A percentile compares a stretch with the other conserved stretches of the same genome.
Conservation (phyloP, 176 grass and related monocot species). For the Chloris gayana region DNA sequence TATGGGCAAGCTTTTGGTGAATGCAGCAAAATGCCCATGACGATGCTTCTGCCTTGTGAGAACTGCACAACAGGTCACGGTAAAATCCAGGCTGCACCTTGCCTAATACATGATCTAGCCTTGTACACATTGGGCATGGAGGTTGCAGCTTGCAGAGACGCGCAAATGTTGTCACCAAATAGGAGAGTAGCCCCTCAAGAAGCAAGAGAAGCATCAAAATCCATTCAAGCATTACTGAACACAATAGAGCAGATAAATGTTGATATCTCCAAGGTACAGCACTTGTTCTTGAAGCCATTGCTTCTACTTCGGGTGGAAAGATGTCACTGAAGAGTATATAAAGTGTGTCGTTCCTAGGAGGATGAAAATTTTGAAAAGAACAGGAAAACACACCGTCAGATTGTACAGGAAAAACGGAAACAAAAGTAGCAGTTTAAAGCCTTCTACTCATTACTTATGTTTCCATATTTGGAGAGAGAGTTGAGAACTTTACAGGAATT, state of each 20-base stretch:
- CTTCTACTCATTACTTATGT: neutral
- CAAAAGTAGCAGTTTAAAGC: neutral
- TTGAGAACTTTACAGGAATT: conserved; percentile 6
- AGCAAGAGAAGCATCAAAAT: conserved; percentile 69
- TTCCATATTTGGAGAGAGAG: neutral
- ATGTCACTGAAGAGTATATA: conserved; percentile 13
- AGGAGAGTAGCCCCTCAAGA: conserved; percentile 60
- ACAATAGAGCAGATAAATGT: conserved; percentile 48
- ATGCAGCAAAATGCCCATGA: conserved; percentile 65
- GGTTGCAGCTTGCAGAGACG: conserved; percentile 63
- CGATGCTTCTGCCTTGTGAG: conserved; percentile 76
- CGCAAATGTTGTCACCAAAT: conserved; percentile 58
- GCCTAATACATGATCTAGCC: conserved; percentile 71
- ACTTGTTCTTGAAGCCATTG: conserved; percentile 48
- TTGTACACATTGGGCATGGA: conserved; percentile 73
- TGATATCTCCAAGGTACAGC: conserved; percentile 13
- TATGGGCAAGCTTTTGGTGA: conserved; percentile 61
- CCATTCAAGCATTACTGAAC: conserved; percentile 65
- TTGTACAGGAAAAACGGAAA: neutral
- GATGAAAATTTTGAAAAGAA: conserved; percentile 5
- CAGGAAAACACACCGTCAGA: conserved; percentile 34
- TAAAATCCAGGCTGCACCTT: conserved; percentile 43
- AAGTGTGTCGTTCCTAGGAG: conserved; percentile 6
- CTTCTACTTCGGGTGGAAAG: neutral
- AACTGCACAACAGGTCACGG: conserved; percentile 56